These are phyloP conservation scores for Trichoderma sp. DNA, from an alignment of 2,329 filamentous ascomycete genomes.

Conservation along the genomic window DNA sequence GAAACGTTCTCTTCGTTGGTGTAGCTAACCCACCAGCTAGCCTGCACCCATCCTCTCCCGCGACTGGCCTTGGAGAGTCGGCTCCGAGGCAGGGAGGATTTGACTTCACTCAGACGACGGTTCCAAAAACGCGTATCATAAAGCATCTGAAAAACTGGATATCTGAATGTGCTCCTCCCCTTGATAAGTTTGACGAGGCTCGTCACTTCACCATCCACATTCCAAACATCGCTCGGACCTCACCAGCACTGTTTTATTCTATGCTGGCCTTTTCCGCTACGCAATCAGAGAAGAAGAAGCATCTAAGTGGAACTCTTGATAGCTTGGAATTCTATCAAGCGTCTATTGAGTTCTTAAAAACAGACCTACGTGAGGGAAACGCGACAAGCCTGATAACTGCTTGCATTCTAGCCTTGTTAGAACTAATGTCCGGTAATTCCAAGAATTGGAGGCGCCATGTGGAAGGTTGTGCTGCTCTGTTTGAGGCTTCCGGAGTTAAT, in stretches of 20 bases:
- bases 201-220: background rate
- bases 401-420: background rate
- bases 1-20: background rate
- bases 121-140: background rate
- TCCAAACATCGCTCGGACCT: background rate
- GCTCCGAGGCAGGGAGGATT: background rate
- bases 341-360: background rate
- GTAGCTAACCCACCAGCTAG: background rate
- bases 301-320: background rate
- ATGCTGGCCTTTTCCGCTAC: background rate
- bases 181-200: background rate
- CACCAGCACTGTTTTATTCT: background rate
- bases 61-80: background rate
- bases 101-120: background rate
- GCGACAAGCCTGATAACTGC: background rate
- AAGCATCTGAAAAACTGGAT: background rate
- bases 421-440: background rate
- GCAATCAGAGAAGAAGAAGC: background rate
- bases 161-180: background rate
- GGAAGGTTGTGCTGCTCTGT: background rate
- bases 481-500: background rate
- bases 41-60: background rate
- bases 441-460: background rate
- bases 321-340: background rate
- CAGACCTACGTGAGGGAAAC: background rate